Evolutionary conservation across 2,329 filamentous ascomycete species (phyloP).

Genomic region (Amauroascus verrucosus): DNA sequence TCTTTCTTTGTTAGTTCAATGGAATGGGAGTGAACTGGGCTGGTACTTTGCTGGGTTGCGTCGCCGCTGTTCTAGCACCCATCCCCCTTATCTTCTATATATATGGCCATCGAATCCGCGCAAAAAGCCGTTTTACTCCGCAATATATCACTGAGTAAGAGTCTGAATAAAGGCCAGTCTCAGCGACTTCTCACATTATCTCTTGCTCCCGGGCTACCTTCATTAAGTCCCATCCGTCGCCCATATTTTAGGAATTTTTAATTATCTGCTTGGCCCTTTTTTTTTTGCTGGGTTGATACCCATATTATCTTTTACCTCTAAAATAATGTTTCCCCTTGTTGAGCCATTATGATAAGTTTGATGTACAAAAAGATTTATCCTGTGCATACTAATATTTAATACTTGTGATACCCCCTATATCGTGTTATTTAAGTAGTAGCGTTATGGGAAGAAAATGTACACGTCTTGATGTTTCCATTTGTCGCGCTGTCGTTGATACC

Average conservation of each 20-base stretch:
- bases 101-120: conserved; percentile 25
- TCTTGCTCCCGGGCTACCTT: no score
- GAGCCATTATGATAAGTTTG: background rate
- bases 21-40: conserved; percentile 26
- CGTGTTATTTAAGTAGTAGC: background rate
- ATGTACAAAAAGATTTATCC: background rate
- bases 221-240: no score
- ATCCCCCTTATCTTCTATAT: conserved; percentile 26
- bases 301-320: no score
- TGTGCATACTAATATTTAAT: conserved; percentile 1
- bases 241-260: no score
- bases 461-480: no score
- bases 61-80: conserved; percentile 22
- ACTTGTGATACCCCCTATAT: conserved; percentile 2
- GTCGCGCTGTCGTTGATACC: background rate
- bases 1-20: conserved; percentile 20
- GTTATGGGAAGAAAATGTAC: background rate
- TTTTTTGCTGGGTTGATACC: background rate
- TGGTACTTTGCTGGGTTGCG: conserved; percentile 25
- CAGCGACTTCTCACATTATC: no score
- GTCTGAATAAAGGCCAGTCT: background rate
- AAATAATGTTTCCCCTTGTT: background rate
- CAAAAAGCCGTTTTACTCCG: conserved; percentile 29
- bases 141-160: conserved; percentile 10
- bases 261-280: background rate